Percentiles rank a stretch among this genome's conserved stretches.
Conservation (phyloP, 2,329 filamentous ascomycete species). For the Colletotrichum spinosum region DNA sequence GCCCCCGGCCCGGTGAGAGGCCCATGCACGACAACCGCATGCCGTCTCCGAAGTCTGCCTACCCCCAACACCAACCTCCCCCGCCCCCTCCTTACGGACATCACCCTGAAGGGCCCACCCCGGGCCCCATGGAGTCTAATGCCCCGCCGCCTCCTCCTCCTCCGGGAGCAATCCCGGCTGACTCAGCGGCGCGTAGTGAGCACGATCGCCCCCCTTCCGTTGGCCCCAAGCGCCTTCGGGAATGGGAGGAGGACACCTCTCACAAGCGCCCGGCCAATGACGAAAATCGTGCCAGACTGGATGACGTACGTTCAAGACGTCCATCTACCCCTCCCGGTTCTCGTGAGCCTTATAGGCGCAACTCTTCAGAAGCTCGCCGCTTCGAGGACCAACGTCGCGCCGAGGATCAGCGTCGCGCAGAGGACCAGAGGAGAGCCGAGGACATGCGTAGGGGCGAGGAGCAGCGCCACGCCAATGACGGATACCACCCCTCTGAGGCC, state of each 20-base stretch:
- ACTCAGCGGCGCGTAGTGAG: slow-evolving; percentile 70
- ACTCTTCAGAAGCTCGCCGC: slow-evolving; percentile 78
- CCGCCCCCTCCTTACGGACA: slow-evolving; percentile 70
- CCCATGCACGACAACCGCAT: slow-evolving; percentile 86
- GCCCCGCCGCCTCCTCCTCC: slow-evolving; percentile 74
- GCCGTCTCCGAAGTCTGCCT: slow-evolving; percentile 90
- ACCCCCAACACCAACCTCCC: slow-evolving; percentile 77
- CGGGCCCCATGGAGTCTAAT: slow-evolving; percentile 74
- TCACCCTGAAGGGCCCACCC: slow-evolving; percentile 71
- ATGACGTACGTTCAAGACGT: slow-evolving; percentile 84
- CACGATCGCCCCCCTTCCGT: slow-evolving; percentile 84
- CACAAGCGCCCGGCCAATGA: slow-evolving; percentile 91
- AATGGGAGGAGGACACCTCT: slow-evolving; percentile 89
- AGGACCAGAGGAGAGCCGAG: slow-evolving; percentile 71
- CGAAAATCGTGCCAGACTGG: slow-evolving; percentile 86
- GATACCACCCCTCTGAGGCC: slow-evolving; percentile 91
- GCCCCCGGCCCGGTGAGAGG: slow-evolving; percentile 85
- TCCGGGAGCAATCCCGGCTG: slow-evolving; percentile 67
- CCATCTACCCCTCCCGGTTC: slow-evolving; percentile 74
- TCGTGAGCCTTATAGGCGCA: slow-evolving; percentile 77
- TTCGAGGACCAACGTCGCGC: slow-evolving; percentile 72
- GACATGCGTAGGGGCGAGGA: slow-evolving; percentile 66
- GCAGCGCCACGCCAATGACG: slow-evolving; percentile 78
- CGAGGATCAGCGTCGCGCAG: slow-evolving; percentile 64
- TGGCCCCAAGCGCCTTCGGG: slow-evolving; percentile 84